These are phyloP conservation scores for Cercospora sp. DNA, from an alignment of 2,329 filamentous ascomycete species.

Conservation along the genomic window DNA sequence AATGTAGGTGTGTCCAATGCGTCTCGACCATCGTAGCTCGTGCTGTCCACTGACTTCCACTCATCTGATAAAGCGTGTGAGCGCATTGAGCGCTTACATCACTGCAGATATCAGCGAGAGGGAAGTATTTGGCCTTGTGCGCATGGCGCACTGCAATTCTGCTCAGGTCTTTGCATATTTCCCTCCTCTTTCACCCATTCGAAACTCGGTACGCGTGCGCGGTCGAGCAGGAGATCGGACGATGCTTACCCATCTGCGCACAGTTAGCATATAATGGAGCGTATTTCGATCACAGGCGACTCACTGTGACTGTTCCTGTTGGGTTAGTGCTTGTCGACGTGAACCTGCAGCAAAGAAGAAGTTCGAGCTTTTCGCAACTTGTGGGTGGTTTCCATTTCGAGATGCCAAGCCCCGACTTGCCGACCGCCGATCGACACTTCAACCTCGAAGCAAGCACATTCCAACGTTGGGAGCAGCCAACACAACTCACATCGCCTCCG, in stretches of 20 bases:
- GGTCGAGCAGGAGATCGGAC: conserved; percentile 23
- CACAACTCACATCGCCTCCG: not conserved
- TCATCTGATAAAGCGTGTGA: not conserved
- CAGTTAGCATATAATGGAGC: conserved; percentile 32
- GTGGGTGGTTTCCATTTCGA: conserved; percentile 6
- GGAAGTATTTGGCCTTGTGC: not conserved
- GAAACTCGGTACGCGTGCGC: conserved; percentile 19
- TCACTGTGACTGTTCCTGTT: conserved; percentile 33
- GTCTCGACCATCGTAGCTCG: conserved; percentile 17
- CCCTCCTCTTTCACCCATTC: conserved; percentile 34
- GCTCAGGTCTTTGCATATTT: conserved; percentile 18
- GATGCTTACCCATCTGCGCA: conserved; percentile 62
- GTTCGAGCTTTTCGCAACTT: conserved; percentile 12
- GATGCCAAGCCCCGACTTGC: conserved; percentile 1
- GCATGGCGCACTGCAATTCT: conserved; percentile 16
- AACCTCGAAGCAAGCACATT: not conserved
- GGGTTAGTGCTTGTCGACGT: conserved; percentile 19
- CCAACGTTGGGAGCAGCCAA: not conserved
- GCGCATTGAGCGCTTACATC: not conserved
- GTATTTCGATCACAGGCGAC: conserved; percentile 16
- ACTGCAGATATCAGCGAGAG: too few species aligned
- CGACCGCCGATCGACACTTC: not conserved
- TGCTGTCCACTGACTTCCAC: conserved; percentile 11
- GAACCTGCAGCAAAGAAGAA: conserved; percentile 6
- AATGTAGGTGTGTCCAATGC: conserved; percentile 7